Percentiles rank a stretch among this genome's conserved stretches.
phyloP scores from a whole-genome alignment of 2,329 filamentous ascomycete species.

The Fusarium secorum region DNA sequence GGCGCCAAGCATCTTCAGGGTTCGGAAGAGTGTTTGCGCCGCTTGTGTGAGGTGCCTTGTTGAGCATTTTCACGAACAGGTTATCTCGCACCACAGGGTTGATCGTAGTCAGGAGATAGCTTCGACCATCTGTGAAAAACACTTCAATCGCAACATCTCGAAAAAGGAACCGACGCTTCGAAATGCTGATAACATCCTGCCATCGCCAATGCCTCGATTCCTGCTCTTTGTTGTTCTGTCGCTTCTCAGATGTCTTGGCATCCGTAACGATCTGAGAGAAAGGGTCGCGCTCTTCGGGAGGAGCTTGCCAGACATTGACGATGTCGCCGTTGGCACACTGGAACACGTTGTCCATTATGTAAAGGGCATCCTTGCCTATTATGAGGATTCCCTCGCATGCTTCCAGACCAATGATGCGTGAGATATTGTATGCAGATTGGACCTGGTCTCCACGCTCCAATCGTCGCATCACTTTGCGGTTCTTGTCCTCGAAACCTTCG shows the following conservation, averaged over 20 bases:
- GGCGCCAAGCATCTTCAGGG: slow-evolving; percentile 88
- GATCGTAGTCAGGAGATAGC: slow-evolving; percentile 88
- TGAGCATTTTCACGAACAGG: slow-evolving; percentile 76
- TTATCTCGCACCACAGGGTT: slow-evolving; percentile 79
- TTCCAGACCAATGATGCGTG: slow-evolving; percentile 90
- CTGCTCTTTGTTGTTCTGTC: slow-evolving; percentile 68
- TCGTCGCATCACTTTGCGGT: slow-evolving; percentile 95
- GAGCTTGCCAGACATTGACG: slow-evolving; percentile 94
- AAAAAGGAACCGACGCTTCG: slow-evolving; percentile 93
- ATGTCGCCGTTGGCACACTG: slow-evolving; percentile 95
- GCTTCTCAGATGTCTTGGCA: slow-evolving; percentile 68
- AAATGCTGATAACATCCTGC: slow-evolving; percentile 93
- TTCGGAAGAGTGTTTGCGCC: slow-evolving; percentile 74
- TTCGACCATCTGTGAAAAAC: slow-evolving; percentile 96
- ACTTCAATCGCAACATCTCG: slow-evolving; percentile 96
- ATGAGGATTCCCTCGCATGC: slow-evolving; percentile 94
- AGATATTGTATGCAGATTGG: slow-evolving; percentile 93
- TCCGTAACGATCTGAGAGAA: slow-evolving; percentile 92
- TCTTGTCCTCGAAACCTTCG: slow-evolving; percentile 93
- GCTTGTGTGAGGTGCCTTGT: slow-evolving; percentile 81
- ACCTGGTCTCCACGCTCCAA: slow-evolving; percentile 90
- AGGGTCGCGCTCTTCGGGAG: slow-evolving; percentile 88
- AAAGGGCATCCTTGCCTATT: slow-evolving; percentile 88
- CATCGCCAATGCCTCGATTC: slow-evolving; percentile 92
- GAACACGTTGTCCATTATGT: slow-evolving; percentile 96